phyloP scores from a whole-genome alignment of 306 rosid genomes.

The Geum urbanum region DNA sequence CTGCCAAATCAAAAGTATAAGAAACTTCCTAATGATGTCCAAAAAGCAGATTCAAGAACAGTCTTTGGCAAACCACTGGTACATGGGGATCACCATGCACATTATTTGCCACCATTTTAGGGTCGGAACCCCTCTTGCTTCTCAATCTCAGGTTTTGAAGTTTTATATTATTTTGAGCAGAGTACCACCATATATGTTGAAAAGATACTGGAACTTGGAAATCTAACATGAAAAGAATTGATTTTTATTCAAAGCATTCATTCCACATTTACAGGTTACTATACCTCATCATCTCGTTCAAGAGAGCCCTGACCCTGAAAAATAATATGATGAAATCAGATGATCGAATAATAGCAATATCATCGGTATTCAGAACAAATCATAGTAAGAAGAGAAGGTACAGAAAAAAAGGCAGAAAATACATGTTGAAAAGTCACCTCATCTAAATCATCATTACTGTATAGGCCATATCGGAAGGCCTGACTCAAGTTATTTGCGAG shows the following conservation, averaged over 20 bases:
- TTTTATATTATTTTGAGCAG: no score
- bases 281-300: conserved; percentile 97
- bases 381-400: neutral
- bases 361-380: neutral
- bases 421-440: conserved; percentile 46
- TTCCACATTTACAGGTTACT: neutral
- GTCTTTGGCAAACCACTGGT: neutral
- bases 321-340: neutral
- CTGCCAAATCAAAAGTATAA: conserved; percentile 41
- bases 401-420: neutral
- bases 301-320: conserved; percentile 93
- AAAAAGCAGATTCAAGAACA: neutral
- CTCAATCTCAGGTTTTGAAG: no score
- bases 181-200: neutral
- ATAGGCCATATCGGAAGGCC: conserved; percentile 92
- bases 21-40: conserved; percentile 15
- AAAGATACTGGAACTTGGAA: neutral
- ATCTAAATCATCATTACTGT: conserved; percentile 78
- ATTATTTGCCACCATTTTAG: no score
- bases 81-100: no score
- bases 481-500: conserved; percentile 93
- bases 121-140: no score
- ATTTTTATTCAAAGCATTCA: neutral
- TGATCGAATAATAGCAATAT: neutral
- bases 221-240: neutral